A percentile compares a stretch with the other conserved stretches of the same genome.
Evolutionary conservation across 1,284 basidiomycete genomes (phyloP).

Genomic region (Boletus holoroseus): DNA sequence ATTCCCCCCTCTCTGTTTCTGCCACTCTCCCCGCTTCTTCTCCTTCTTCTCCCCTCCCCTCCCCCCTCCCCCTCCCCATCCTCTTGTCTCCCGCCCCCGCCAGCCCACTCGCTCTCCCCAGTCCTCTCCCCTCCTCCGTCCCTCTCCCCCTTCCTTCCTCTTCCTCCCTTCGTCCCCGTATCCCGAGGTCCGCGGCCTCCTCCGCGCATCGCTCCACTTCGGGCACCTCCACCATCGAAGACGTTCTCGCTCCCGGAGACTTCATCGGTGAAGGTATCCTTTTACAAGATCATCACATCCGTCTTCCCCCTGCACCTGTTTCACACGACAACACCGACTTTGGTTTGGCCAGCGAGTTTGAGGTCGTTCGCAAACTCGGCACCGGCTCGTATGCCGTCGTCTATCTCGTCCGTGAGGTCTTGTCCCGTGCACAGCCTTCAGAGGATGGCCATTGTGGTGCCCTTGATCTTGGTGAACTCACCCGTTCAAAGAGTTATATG

Average conservation of each 20-base stretch:
- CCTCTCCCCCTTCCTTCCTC: conserved; percentile 31
- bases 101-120: conserved; percentile 26
- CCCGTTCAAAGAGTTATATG: conserved; percentile 36
- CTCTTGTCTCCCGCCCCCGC: conserved; percentile 27
- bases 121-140: conserved; percentile 19
- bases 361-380: conserved; percentile 81
- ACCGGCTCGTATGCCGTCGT: conserved; percentile 91
- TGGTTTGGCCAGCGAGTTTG: conserved; percentile 61
- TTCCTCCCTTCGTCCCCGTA: conserved; percentile 29
- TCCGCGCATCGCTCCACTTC: conserved; percentile 35
- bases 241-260: conserved; percentile 66
- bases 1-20: conserved; percentile 16
- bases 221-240: conserved; percentile 48
- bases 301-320: conserved; percentile 40
- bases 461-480: conserved; percentile 54
- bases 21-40: conserved; percentile 29
- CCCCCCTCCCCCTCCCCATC: conserved; percentile 26
- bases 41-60: conserved; percentile 28
- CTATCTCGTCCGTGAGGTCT: conserved; percentile 84
- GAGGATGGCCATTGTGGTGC: conserved; percentile 59
- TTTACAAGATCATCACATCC: conserved; percentile 60
- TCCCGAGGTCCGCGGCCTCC: conserved; percentile 23
- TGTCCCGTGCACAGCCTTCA: conserved; percentile 54
- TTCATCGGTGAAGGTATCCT: conserved; percentile 58
- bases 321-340: conserved; percentile 34